Evolutionary conservation across 495 filamentous ascomycete species (phyloP), one percentile per base, ranked within the genome.

Genomic region (Trichoderma orchidacearum): DNA sequence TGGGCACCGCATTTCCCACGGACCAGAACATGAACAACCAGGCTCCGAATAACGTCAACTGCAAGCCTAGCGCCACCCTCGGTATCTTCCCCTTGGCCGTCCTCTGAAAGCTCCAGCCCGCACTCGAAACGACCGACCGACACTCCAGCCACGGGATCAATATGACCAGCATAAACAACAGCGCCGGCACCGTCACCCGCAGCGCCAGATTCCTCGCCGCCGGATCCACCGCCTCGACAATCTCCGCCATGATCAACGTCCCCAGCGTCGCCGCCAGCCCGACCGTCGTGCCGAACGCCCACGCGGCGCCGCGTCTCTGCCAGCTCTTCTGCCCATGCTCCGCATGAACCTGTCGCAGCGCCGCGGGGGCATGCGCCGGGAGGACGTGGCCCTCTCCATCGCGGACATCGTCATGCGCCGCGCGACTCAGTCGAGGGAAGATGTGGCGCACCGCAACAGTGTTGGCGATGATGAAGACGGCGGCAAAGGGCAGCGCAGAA

Each of bases 21-120:
- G 78, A 86, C 88, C 88, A 92, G 67, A 91, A 91, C 6, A 71
- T 68, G 35, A 73, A 67, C 50, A 90, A 66, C 86, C 86, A 92
- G 51, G 65, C 63, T 3, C 62, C 68, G 59, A 89, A 82, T 30
- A 78, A 74, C 4, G 61, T 56, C n/a, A 72, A 55, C 65, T 88
- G 80, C 55, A 86, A 59, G 5, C 75, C 59, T 79, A 83, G 85
- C 41, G 82, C 77, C 21, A 75, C 65, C 25, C 73, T 61, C 17
- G 72, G 71, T 30, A 75, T 56, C 30, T 65, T 71, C 15, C 76
- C 75, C 52, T 70, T 75, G 13, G 72, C 69, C n/a, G 70, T 73
- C 50, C 75, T 63, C 51, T 71, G 73, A 58, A 85, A 80, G 12
- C 72, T 74, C 70, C 79, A 82, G 54, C 83, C 80, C 1, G 75